Percentiles rank a stretch among this genome's conserved stretches.
Conservation (phyloP, 2,329 filamentous ascomycete genomes). For the Alternaria brassicicola region DNA sequence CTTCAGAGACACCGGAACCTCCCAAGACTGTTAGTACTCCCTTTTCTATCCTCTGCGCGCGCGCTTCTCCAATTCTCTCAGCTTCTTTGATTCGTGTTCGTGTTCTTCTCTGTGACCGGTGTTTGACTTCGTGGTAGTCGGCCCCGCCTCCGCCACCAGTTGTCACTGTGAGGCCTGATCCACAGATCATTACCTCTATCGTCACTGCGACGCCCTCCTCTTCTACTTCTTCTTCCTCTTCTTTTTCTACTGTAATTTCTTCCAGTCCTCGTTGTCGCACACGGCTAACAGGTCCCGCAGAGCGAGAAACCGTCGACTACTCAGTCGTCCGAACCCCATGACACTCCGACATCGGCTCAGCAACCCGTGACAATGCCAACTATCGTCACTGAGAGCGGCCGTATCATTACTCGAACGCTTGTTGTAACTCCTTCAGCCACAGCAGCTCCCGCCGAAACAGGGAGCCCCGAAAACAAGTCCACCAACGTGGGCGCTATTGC, state of each 20-base stretch:
- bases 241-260: constrained; percentile 25
- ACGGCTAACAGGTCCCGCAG: constrained; percentile 17
- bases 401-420: constrained; percentile 53
- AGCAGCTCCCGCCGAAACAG: constrained; percentile 17
- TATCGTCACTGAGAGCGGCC: constrained; percentile 53
- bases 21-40: constrained; percentile 40
- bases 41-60: constrained; percentile 28
- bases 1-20: constrained; percentile 24
- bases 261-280: constrained; percentile 13
- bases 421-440: constrained; percentile 44
- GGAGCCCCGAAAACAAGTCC: constrained; percentile 14
- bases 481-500: constrained; percentile 54
- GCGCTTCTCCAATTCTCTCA: neutral
- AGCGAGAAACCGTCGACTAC: constrained; percentile 25
- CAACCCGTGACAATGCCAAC: constrained; percentile 36
- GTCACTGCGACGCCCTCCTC: constrained; percentile 30
- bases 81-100: neutral
- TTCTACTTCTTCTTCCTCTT: constrained; percentile 7
- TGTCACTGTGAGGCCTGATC: constrained; percentile 27
- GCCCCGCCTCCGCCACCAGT: constrained; percentile 39
- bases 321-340: constrained; percentile 16
- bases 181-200: constrained; percentile 36
- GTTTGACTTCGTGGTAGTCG: constrained; percentile 46
- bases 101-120: constrained; percentile 13
- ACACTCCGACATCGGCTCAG: constrained; percentile 11